Percentiles rank a stretch among this genome's conserved stretches.
Conservation (phyloP, 768 basidiomycete genomes). For the Lactarius deliciosus region DNA sequence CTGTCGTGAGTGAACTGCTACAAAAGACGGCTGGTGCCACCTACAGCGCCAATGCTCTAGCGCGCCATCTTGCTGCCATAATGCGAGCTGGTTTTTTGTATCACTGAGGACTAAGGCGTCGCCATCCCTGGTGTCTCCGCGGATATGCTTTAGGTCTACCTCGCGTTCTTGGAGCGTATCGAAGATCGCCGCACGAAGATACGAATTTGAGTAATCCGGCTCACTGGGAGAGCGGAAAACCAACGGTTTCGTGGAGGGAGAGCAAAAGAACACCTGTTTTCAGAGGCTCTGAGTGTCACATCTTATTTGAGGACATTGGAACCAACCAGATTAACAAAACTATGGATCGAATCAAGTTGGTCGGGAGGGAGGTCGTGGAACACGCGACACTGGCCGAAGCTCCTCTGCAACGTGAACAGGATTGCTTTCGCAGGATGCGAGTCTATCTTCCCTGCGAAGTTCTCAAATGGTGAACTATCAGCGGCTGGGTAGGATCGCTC, state of each 20-base stretch:
- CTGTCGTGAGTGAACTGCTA: not conserved
- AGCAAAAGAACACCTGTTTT: constrained; percentile 80
- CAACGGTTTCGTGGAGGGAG: constrained; percentile 50
- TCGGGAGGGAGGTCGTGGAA: constrained; percentile 68
- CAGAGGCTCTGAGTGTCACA: constrained; percentile 1
- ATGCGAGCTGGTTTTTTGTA: constrained; percentile 56
- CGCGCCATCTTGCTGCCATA: constrained; percentile 64
- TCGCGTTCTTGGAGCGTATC: constrained; percentile 40
- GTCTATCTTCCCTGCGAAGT: constrained; percentile 73
- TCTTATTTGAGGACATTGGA: not conserved
- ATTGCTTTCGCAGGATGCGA: constrained; percentile 67
- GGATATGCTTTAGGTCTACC: constrained; percentile 27
- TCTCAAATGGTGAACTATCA: constrained; percentile 45
- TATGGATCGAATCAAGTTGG: constrained; percentile 47
- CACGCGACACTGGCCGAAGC: constrained; percentile 77
- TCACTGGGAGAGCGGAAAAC: constrained; percentile 55
- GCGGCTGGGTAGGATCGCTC: not conserved
- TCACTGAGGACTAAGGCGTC: constrained; percentile 61
- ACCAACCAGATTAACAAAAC: constrained; percentile 75
- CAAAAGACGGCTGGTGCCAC: constrained; percentile 32
- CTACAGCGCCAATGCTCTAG: constrained; percentile 74
- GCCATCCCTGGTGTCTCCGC: constrained; percentile 39
- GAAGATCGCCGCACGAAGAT: constrained; percentile 62
- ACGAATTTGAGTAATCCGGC: constrained; percentile 69
- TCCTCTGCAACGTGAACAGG: constrained; percentile 62